These are phyloP conservation scores for Fraxinus sp. DNA, from an alignment of 305 asterid species.

Conservation along the genomic window DNA sequence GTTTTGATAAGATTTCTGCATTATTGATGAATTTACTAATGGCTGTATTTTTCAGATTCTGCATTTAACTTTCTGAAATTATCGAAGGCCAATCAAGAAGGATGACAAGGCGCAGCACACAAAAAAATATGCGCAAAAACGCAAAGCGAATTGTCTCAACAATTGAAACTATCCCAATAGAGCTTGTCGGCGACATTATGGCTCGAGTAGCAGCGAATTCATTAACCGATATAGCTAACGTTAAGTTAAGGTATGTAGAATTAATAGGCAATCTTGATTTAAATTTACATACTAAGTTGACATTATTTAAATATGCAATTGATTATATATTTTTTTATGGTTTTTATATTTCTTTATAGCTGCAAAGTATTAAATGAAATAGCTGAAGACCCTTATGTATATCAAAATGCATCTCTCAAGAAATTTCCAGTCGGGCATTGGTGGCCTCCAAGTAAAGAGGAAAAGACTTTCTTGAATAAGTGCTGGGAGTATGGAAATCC, in stretches of 20 bases:
- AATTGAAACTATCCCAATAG: background rate
- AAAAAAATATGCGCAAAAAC: background rate
- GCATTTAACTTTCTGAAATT: background rate
- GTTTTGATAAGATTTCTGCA: background rate
- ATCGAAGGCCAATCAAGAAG: background rate
- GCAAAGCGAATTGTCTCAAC: background rate
- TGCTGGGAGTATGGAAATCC: conserved; percentile 20
- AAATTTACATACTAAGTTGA: background rate
- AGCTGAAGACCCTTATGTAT: background rate
- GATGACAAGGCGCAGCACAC: background rate
- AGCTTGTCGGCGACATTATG: background rate
- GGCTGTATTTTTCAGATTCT: background rate
- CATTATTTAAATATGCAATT: background rate
- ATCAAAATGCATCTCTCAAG: background rate
- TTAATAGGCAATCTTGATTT: background rate
- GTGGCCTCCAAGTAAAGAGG: background rate
- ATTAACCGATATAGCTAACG: background rate
- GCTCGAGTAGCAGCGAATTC: background rate
- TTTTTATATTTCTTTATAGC: background rate
- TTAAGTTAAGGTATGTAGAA: background rate
- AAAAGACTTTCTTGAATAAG: conserved; percentile 7
- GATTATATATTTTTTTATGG: background rate
- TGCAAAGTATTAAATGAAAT: conserved; percentile 17
- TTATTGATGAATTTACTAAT: background rate
- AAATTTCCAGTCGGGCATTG: background rate